Conservation (phyloP, 495 filamentous ascomycete species). For the Daldinia caldariorum region DNA sequence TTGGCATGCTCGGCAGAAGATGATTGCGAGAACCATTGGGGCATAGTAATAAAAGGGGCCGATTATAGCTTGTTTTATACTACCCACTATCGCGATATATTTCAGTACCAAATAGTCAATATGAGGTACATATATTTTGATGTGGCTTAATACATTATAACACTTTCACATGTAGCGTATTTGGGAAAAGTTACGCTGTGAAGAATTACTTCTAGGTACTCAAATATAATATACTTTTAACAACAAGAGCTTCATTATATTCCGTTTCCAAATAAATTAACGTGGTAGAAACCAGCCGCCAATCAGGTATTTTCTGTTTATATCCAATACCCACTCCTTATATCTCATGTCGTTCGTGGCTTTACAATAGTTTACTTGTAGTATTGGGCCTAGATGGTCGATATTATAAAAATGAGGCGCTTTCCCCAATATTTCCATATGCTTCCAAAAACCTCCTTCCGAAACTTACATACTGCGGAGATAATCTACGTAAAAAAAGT, state of each 20-base stretch:
- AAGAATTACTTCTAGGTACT: neutral
- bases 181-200: neutral
- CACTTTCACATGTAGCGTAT: neutral
- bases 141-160: neutral
- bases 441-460: constrained; percentile 26
- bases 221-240: neutral
- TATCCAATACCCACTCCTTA: too few species aligned
- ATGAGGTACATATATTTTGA: neutral
- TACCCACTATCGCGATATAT: neutral
- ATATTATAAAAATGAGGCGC: neutral
- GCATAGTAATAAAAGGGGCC: constrained; percentile 1
- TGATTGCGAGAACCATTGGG: constrained; percentile 13
- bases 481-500: constrained; percentile 28
- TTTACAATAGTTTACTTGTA: neutral
- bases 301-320: too few species aligned
- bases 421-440: constrained; percentile 13
- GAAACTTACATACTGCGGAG: constrained; percentile 14
- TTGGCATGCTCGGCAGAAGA: constrained; percentile 22
- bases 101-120: neutral
- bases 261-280: too few species aligned
- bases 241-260: too few species aligned
- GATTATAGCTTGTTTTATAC: constrained; percentile 8
- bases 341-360: neutral
- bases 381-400: neutral
- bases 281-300: too few species aligned